Evolutionary conservation across 2,329 filamentous ascomycete species (phyloP).

Genomic region (Fusarium sterilihyphosum): DNA sequence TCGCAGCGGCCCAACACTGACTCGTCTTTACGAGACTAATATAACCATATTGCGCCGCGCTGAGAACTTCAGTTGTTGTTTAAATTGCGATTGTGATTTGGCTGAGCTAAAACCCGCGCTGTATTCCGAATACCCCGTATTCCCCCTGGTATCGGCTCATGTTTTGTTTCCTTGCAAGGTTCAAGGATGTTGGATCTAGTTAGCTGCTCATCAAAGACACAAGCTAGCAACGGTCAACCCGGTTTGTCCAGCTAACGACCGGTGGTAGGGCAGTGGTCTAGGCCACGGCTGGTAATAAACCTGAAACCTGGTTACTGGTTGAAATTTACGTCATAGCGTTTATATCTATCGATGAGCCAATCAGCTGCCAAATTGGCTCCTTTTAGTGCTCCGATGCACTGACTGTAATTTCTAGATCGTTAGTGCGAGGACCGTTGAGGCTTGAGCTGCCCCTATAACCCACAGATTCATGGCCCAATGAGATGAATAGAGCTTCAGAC

Average conservation of each 20-base stretch:
- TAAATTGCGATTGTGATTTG: neutral
- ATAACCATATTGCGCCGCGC: neutral
- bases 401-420: neutral
- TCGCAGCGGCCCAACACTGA: neutral
- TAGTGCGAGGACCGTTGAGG: neutral
- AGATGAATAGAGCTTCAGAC: too few relatives aligned
- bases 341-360: neutral
- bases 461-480: neutral
- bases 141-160: neutral
- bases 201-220: neutral
- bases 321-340: neutral
- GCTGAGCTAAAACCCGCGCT: neutral
- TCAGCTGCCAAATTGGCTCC: neutral
- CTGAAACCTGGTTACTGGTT: neutral
- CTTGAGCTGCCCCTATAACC: neutral
- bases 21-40: neutral
- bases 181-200: neutral
- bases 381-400: neutral
- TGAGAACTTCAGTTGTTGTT: neutral
- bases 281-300: neutral
- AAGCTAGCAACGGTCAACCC: neutral
- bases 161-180: neutral
- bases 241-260: neutral
- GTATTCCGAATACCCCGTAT: neutral
- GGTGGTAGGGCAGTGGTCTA: neutral